Conservation (phyloP, 495 filamentous ascomycete species). For the Tirmania nivea region DNA sequence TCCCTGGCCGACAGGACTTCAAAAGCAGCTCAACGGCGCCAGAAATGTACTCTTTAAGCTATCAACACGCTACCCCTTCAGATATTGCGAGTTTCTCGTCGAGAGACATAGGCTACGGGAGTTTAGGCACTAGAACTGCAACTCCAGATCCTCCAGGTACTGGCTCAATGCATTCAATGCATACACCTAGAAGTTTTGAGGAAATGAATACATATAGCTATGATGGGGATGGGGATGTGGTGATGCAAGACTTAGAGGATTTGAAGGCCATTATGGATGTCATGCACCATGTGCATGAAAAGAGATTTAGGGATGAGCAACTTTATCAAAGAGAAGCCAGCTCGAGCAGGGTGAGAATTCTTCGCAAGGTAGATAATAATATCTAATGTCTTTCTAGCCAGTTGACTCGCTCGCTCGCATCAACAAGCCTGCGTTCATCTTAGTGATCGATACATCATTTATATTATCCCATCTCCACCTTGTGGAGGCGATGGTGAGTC, state of each 20-base stretch:
- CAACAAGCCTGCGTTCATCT: slow-evolving; percentile 7
- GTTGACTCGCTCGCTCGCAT: not conserved
- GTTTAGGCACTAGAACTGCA: no score
- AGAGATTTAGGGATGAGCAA: not conserved
- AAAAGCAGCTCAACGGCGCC: no score
- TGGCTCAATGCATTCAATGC: not conserved
- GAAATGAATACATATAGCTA: not conserved
- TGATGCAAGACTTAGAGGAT: slow-evolving; percentile 17
- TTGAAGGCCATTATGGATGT: slow-evolving; percentile 7
- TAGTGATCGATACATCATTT: slow-evolving; percentile 18
- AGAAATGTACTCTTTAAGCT: no score
- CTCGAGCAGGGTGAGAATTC: no score
- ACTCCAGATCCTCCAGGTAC: no score
- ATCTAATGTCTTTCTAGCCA: not conserved
- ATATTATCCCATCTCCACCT: slow-evolving; percentile 15
- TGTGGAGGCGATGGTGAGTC: slow-evolving; percentile 10
- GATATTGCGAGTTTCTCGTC: no score
- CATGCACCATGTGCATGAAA: slow-evolving; percentile 1
- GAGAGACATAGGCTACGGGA: no score
- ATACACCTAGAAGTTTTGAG: not conserved
- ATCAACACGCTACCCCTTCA: no score
- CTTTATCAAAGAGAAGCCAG: no score
- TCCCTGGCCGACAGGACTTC: no score
- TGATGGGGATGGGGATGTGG: slow-evolving; percentile 16
- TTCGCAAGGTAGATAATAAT: not conserved